phyloP scores from a whole-genome alignment of 805 yeast genomes.

The Sporopachydermia lactativora region DNA sequence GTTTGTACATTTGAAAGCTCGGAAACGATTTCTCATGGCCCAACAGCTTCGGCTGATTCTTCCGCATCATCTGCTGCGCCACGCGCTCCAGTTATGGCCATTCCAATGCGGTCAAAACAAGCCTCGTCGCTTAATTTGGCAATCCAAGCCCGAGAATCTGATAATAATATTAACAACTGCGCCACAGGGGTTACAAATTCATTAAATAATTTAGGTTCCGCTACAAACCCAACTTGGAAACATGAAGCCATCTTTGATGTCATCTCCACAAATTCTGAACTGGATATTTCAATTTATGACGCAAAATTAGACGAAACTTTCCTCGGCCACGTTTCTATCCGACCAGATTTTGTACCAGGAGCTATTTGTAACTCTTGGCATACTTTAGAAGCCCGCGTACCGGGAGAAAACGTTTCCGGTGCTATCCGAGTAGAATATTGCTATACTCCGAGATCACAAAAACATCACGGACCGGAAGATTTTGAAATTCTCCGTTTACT shows the following conservation, averaged over 20 bases:
- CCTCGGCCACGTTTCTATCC: conserved; percentile 69
- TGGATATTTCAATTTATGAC: conserved; percentile 88
- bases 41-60: conserved; percentile 22
- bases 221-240: conserved; percentile 71
- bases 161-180: conserved; percentile 6
- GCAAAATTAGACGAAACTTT: conserved; percentile 69
- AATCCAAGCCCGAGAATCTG: conserved; percentile 6
- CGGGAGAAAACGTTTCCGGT: conserved; percentile 68
- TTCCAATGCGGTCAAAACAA: conserved; percentile 11
- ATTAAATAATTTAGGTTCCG: conserved; percentile 8
- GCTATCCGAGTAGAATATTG: conserved; percentile 63
- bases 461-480: conserved; percentile 85
- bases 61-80: conserved; percentile 7
- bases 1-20: conserved; percentile 26
- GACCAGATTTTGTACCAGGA: conserved; percentile 34
- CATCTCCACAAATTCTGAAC: conserved; percentile 53
- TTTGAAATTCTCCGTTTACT: conserved; percentile 81
- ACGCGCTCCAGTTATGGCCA: conserved; percentile 13
- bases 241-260: conserved; percentile 92
- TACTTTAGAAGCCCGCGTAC: conserved; percentile 53
- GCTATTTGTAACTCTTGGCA: conserved; percentile 58
- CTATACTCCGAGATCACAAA: conserved; percentile 53
- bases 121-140: conserved; percentile 4
- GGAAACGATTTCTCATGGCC: conserved; percentile 77
- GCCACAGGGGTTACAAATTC: conserved; percentile 18